Percentiles rank a stretch among this genome's conserved stretches.
These are phyloP conservation scores for Hypoxylon rubiginosum DNA, from an alignment of 2,329 filamentous ascomycete species.

Conservation along the genomic window DNA sequence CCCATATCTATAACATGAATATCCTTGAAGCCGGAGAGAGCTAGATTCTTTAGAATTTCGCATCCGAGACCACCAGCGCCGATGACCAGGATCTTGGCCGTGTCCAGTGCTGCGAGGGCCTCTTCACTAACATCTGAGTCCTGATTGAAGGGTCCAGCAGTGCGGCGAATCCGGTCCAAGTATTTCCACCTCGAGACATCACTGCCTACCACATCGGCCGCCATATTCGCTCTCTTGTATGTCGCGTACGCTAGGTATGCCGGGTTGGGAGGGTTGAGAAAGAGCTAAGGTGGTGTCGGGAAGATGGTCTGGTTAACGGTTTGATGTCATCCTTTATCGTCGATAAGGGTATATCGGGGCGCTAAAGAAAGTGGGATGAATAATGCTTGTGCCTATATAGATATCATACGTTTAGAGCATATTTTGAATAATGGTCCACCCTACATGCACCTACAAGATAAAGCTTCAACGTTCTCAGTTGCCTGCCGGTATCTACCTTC, in stretches of 20 bases:
- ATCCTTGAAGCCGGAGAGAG: constrained; percentile 93
- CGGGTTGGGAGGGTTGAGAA: background rate
- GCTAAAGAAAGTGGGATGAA: constrained; percentile 21
- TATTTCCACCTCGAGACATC: constrained; percentile 73
- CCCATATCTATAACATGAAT: constrained; percentile 99
- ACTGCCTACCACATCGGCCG: constrained; percentile 30
- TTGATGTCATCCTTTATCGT: constrained; percentile 43
- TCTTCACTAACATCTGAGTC: constrained; percentile 67
- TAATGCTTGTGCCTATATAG: background rate
- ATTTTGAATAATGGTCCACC: background rate
- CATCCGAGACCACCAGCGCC: constrained; percentile 95
- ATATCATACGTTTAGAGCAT: background rate
- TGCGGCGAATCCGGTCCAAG: constrained; percentile 83
- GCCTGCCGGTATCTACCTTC: background rate
- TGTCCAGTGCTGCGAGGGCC: constrained; percentile 70
- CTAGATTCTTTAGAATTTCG: constrained; percentile 96
- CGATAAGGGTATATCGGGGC: constrained; percentile 32
- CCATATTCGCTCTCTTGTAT: constrained; percentile 34
- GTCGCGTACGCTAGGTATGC: background rate
- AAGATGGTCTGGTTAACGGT: background rate
- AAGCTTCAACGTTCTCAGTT: background rate
- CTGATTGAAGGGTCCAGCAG: constrained; percentile 85
- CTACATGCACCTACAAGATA: background rate
- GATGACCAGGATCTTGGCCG: constrained; percentile 82
- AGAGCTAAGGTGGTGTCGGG: constrained; percentile 7